Evolutionary conservation across 1,284 basidiomycete genomes (phyloP), one percentile per base, ranked within the genome.

Genomic region (Marasmius fiardii): DNA sequence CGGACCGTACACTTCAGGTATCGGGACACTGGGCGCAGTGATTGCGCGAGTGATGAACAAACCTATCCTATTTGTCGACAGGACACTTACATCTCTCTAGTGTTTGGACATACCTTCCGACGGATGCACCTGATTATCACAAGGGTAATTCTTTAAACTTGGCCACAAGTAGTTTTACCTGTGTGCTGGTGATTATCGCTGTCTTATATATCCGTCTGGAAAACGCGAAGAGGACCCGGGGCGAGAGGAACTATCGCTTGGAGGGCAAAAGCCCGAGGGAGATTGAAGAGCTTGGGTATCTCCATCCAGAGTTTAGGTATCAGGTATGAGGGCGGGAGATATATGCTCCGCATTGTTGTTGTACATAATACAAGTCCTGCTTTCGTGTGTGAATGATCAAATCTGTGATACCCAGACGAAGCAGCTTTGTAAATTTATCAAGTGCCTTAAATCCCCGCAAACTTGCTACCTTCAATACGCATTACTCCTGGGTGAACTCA

Each of bases 141-240:
- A 72, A 73, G 24, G 77, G 75, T 11, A 77, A 77, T 62, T 68
- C 71, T 1, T 66, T 78, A 39, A 77, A 76, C 59, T 67, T 77
- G 5, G 70, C 67, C 1, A 72, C 75, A 2, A 71, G 67, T 24
- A 63, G 63, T 35, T 54, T 65, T 0, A 65, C 67, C 6, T 71
- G 67, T 47, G 23, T 73, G 3, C 58, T 77, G 0, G 66, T 68
- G 4, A 49, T 68, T 11, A 11, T 70, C 12, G 64, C 64, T 18
- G 64, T 65, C 35, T 1, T 71, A 1, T 77, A 77, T 57, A 65
- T 77, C 41, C 64, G 61, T 1, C 64, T 62, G 64, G 76, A 79
- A 58, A 79, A 78, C 52, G 63, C 57, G 18, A 75, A 74, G 57
- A 68, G 76, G 1, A 68, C 66, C 41, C 67, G 70, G 43, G 75